Evolutionary conservation across 805 yeast species (phyloP), one percentile per base, ranked within the genome.

Genomic region (Danielia oregonensis): DNA sequence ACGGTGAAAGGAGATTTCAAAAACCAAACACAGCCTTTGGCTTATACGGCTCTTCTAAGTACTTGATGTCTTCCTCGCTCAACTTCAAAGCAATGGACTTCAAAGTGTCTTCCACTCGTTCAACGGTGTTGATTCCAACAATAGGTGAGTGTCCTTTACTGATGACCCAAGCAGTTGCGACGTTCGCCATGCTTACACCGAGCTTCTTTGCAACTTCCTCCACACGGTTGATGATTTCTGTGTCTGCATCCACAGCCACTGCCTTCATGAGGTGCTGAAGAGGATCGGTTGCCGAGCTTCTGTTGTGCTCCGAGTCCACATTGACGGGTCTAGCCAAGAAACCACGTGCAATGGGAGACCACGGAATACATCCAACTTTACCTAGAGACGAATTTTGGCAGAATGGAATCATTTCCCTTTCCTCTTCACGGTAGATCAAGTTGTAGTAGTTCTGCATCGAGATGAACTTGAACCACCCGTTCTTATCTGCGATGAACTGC

Each of bases 361-460:
- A 79, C 6, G 85, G 84, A 33, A 76, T 65, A 13, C 78, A 36
- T 2, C 79, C 82, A 24, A 80, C 72, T 29, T 45, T 43, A 8
- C 72, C 72, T n/a, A 70, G 69, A 30, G 59, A 61, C 14, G 71
- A 57, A 5, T 48, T 42, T 16, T 52, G 34, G 42, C 82, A 75
- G 52, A 61, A 79, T 17, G 73, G 75, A 39, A 67, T 72, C 69
- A 78, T 61, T 49, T 80, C 86, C 12, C 77, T 57, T 51, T 80
- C 86, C 36, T 79, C 85, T 48, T 79, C 84, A n/a, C 86, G 61
- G 44, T 74, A 63, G 4, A 78, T 33, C 42, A 79, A 57, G 46
- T 76, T 78, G 55, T 78, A 76, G 49, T 59, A 70, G 42, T 72
- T 72, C 55, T 80, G 86, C 74, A 78, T 72, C 14, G 72, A 61